These are phyloP conservation scores for Penicillium digitatum DNA, from an alignment of 2,329 filamentous ascomycete genomes.

Conservation along the genomic window DNA sequence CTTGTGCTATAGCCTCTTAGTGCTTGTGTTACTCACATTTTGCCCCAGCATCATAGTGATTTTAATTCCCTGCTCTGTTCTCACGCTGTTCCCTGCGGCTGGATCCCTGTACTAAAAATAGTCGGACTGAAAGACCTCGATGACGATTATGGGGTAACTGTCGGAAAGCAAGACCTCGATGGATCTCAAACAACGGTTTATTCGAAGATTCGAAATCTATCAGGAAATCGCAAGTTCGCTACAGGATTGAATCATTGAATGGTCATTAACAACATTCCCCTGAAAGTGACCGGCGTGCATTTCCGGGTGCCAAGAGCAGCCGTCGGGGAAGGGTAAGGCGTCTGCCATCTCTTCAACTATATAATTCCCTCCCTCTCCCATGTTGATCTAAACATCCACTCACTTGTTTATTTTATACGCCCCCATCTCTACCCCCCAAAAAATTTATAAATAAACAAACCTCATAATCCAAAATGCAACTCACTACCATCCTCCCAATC, in stretches of 20 bases:
- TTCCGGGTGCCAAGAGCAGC: neutral
- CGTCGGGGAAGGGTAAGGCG: neutral
- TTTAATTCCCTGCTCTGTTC: neutral
- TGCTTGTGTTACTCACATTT: neutral
- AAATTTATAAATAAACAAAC: neutral
- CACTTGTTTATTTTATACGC: neutral
- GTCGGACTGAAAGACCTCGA: constrained; percentile 5
- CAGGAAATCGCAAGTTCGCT: neutral
- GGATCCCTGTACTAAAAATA: constrained; percentile 10
- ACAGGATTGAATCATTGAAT: neutral
- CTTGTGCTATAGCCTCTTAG: neutral
- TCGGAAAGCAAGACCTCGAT: constrained; percentile 3
- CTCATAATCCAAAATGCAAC: constrained; percentile 26
- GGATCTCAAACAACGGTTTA: neutral
- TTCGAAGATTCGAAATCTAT: neutral
- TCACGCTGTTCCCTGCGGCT: neutral
- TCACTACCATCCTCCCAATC: constrained; percentile 25
- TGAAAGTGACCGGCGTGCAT: constrained; percentile 4
- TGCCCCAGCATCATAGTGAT: neutral
- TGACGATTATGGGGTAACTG: neutral
- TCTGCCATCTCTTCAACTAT: constrained; percentile 7
- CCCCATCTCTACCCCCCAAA: neutral
- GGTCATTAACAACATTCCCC: constrained; percentile 1
- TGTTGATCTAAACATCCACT: neutral
- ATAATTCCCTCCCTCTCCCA: constrained; percentile 3